These are phyloP conservation scores for Zopfochytrium polystomum DNA, from an alignment of 371 early-diverging fungal species.

Conservation along the genomic window DNA sequence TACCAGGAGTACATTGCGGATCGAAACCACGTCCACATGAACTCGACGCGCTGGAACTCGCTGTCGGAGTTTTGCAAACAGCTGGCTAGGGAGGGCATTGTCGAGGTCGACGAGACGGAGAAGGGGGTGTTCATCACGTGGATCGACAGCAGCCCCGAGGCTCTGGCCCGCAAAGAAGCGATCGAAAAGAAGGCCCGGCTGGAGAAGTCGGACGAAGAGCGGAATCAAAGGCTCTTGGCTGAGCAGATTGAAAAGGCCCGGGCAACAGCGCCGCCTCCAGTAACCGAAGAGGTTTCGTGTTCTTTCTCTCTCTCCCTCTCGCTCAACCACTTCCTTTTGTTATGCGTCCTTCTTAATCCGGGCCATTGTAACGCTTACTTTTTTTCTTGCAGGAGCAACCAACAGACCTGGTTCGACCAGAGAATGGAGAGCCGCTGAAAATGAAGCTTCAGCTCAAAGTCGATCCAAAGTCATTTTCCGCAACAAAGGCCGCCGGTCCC, in stretches of 20 bases:
- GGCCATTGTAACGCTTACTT: no score
- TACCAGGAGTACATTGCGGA: constrained; percentile 95
- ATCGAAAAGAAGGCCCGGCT: constrained; percentile 76
- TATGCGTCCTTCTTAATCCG: no score
- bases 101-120: constrained; percentile 84
- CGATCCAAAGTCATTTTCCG: not conserved
- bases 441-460: constrained; percentile 42
- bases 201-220: constrained; percentile 80
- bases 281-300: constrained; percentile 7
- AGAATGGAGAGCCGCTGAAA: constrained; percentile 61
- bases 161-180: constrained; percentile 67
- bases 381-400: constrained; percentile 8
- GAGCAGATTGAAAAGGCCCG: constrained; percentile 80
- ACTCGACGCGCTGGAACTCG: constrained; percentile 87
- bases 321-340: no score
- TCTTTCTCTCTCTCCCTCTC: not conserved
- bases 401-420: no score
- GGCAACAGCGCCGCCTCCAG: constrained; percentile 12
- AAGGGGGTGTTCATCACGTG: constrained; percentile 87
- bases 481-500: not conserved
- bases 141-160: constrained; percentile 88
- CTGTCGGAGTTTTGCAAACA: constrained; percentile 81
- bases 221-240: constrained; percentile 68
- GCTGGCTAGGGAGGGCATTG: constrained; percentile 79
- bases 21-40: constrained; percentile 92